phyloP scores from a whole-genome alignment of 768 basidiomycete genomes.

The Hemileccinum rubropunctum region DNA sequence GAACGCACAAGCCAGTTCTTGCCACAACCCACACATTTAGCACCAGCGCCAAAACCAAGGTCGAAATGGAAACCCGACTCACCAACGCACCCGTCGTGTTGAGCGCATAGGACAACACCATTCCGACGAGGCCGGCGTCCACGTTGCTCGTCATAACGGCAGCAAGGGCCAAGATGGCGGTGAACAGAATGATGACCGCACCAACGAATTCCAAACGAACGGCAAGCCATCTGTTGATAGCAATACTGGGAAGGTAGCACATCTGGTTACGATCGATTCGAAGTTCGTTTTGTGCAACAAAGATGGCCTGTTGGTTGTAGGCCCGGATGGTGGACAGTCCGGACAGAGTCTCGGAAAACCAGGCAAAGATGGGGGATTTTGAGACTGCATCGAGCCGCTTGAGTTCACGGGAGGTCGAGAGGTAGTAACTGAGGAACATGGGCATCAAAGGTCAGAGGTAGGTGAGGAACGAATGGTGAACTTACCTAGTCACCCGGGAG shows the following conservation, averaged over 20 bases:
- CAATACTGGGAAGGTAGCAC: conserved; percentile 67
- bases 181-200: conserved; percentile 71
- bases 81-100: conserved; percentile 83
- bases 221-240: conserved; percentile 82
- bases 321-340: conserved; percentile 85
- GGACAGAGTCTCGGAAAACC: conserved; percentile 75
- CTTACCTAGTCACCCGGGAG: conserved; percentile 73
- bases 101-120: conserved; percentile 82
- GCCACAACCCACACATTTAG: neutral
- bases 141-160: conserved; percentile 75
- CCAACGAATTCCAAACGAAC: conserved; percentile 85
- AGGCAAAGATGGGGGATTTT: conserved; percentile 87
- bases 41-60: neutral
- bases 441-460: neutral
- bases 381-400: conserved; percentile 89
- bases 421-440: conserved; percentile 63
- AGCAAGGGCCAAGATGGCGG: conserved; percentile 61
- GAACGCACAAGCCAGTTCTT: conserved; percentile 83
- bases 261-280: conserved; percentile 87
- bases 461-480: neutral
- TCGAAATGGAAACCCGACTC: conserved; percentile 18
- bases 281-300: conserved; percentile 63
- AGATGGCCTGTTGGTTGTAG: conserved; percentile 67
- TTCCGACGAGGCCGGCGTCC: conserved; percentile 84
- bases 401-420: conserved; percentile 81